These are phyloP conservation scores for Polychaeton citri DNA, from an alignment of 2,329 filamentous ascomycete genomes.

Conservation along the genomic window DNA sequence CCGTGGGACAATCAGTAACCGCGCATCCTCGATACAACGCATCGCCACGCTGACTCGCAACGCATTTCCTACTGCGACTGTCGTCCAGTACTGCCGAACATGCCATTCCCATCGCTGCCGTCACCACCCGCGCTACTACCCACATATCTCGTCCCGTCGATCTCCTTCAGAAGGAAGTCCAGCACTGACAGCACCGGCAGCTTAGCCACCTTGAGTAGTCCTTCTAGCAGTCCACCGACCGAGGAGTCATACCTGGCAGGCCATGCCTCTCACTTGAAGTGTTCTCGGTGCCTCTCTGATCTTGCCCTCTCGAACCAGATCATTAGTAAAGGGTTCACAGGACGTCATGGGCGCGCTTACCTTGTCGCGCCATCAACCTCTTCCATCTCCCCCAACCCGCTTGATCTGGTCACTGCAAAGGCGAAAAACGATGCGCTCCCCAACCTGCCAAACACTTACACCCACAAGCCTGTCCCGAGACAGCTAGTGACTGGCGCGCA, in stretches of 20 bases:
- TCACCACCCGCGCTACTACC: slow-evolving; percentile 32
- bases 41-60: too few relatives aligned
- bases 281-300: slow-evolving; percentile 45
- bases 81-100: too few relatives aligned
- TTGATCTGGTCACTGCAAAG: slow-evolving; percentile 9
- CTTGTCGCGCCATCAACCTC: slow-evolving; percentile 36
- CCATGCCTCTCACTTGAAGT: slow-evolving; percentile 43
- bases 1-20: too few relatives aligned
- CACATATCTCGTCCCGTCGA: slow-evolving; percentile 36
- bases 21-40: too few relatives aligned
- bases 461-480: slow-evolving; percentile 42
- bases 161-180: slow-evolving; percentile 34
- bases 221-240: slow-evolving; percentile 6
- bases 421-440: slow-evolving; percentile 16
- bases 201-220: slow-evolving; percentile 6
- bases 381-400: slow-evolving; percentile 8
- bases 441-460: slow-evolving; percentile 45
- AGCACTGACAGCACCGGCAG: slow-evolving; percentile 23
- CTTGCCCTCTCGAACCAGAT: slow-evolving; percentile 45
- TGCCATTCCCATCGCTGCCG: slow-evolving; percentile 15
- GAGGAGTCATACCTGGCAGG: slow-evolving; percentile 28
- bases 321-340: slow-evolving; percentile 40
- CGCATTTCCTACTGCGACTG: too few relatives aligned
- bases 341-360: slow-evolving; percentile 50
- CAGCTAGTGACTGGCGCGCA: slow-evolving; percentile 51